Evolutionary conservation across 495 filamentous ascomycete genomes (phyloP).

Genomic region (Aspergillus ostianus): DNA sequence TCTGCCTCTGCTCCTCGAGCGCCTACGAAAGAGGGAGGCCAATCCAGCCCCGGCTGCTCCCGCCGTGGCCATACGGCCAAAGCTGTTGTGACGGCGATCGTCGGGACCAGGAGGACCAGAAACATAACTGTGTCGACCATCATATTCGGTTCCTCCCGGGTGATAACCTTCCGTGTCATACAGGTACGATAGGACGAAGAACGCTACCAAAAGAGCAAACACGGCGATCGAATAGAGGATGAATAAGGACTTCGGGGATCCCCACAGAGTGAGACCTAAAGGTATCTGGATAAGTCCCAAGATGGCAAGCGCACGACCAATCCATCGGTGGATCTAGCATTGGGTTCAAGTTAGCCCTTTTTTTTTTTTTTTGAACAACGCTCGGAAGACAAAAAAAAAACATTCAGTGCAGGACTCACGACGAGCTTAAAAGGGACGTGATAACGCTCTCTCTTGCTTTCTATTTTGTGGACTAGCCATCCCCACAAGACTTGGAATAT

Average conservation of each 20-base stretch:
- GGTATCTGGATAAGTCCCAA: conserved; percentile 86
- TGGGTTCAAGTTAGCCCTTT: conserved; percentile 11
- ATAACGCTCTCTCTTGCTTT: conserved; percentile 56
- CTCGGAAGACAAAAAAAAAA: background rate
- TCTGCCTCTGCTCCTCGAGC: conserved; percentile 31
- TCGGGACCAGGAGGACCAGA: conserved; percentile 38
- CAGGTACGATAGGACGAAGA: conserved; percentile 70
- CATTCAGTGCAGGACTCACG: conserved; percentile 43
- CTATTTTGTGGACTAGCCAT: conserved; percentile 61
- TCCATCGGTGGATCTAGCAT: conserved; percentile 74
- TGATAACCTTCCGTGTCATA: conserved; percentile 51
- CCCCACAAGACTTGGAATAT: conserved; percentile 80
- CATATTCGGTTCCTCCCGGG: conserved; percentile 46
- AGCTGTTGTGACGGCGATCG: conserved; percentile 31
- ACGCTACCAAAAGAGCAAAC: conserved; percentile 61
- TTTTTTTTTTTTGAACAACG: background rate
- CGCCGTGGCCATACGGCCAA: conserved; percentile 42
- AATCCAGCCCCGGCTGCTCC: conserved; percentile 62
- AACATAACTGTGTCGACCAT: conserved; percentile 53
- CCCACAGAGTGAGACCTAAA: conserved; percentile 87
- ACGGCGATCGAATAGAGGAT: conserved; percentile 78
- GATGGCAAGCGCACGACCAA: conserved; percentile 71
- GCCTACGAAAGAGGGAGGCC: conserved; percentile 54
- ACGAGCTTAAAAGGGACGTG: conserved; percentile 68
- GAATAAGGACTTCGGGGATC: conserved; percentile 80